A percentile compares a stretch with the other conserved stretches of the same genome.
Conservation (phyloP, 345 rosid genomes). For the Moricandia moricandioides region DNA sequence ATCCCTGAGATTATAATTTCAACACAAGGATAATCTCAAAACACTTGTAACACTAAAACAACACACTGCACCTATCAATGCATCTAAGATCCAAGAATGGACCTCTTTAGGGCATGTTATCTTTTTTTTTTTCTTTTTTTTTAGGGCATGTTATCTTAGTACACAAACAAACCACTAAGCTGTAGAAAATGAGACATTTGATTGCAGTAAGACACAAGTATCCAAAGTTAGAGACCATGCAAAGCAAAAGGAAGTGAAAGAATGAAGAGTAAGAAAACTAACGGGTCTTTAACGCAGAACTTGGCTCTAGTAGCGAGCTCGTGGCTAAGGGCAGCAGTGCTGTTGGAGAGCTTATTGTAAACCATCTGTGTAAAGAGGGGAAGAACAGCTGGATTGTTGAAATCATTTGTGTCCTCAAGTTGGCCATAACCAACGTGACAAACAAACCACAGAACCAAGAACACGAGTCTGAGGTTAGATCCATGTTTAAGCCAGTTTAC, state of each 20-base stretch:
- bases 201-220: neutral
- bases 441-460: constrained; percentile 43
- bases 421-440: constrained; percentile 50
- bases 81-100: neutral
- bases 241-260: neutral
- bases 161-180: neutral
- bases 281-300: constrained; percentile 80
- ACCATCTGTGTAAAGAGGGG: constrained; percentile 46
- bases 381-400: constrained; percentile 54
- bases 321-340: constrained; percentile 48
- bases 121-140: too few relatives aligned
- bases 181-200: neutral
- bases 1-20: constrained; percentile 55
- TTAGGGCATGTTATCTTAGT: neutral
- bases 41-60: neutral
- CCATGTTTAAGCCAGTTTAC: constrained; percentile 34
- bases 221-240: neutral
- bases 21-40: constrained; percentile 12
- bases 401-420: constrained; percentile 41
- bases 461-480: constrained; percentile 39
- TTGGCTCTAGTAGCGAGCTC: constrained; percentile 50
- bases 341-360: constrained; percentile 51
- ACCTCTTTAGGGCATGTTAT: neutral
- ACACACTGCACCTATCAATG: neutral
- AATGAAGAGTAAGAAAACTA: constrained; percentile 20